Base-by-base conservation (phyloP, 805 yeast genomes). In the Priceomyces castillae region DNA sequence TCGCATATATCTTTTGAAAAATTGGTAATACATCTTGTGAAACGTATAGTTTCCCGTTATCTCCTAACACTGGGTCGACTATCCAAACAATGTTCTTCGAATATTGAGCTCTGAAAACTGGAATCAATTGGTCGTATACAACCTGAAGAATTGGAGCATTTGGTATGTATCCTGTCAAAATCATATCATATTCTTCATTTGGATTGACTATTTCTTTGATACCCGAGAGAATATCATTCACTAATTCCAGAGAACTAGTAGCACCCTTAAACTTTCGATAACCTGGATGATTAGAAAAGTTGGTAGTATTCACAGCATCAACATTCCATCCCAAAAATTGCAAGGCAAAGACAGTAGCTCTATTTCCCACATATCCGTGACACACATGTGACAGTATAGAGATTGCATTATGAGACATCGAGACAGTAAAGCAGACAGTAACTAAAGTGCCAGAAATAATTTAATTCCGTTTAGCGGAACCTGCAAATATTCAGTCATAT, bases 51-150 rank as follows among this genome's bases (percentile, higher is more conserved):
- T 70, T 74, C 1, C 96, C 97, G 53, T 88, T 84, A 58, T 92
- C 98, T 10, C 98, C 98, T 59, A 92, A 65, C 1, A 92, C 94
- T 1, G 98, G 98, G 60, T 92, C 98, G 39, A 92, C 59, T 3
- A 90, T 73, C 82, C 92, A 81, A 14, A 77, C 62, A 0, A 77
- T 66, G 1, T 26, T 22, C 23, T 31, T 39, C 14, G 26, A 12
- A 30, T 22, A 41, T 2, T 30, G 44, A 1, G 31, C 52, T 31
- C 39, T 57, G 49, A 40, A 53, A 56, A 37, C 41, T 40, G 34
- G 51, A 56, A 38, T 65, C 2, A 81, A 58, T 36, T 59, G 52
- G 11, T 69, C 57, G 31, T 73, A 73, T 0, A 87, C 73, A 0
- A 73, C 71, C 31, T 64, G 56, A 39, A 89, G 67, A 3, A 79